Percentiles rank a stretch among this genome's conserved stretches.
These are phyloP conservation scores for Discostella stelligeroides DNA, from an alignment of 108 stramenopile genomes.

Conservation along the genomic window DNA sequence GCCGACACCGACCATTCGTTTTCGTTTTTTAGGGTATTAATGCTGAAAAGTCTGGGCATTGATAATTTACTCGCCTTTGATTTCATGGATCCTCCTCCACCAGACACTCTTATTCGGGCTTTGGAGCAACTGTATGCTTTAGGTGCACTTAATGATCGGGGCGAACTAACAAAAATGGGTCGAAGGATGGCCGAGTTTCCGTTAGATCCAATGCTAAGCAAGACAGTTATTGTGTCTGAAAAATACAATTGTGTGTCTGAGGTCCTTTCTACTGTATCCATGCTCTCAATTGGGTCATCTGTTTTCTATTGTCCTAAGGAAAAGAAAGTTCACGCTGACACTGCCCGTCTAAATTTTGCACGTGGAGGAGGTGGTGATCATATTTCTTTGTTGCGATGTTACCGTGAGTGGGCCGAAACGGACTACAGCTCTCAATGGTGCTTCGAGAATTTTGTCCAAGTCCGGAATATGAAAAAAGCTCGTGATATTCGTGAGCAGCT, in stretches of 20 bases:
- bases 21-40: conserved; percentile 66
- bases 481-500: conserved; percentile 98
- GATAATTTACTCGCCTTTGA: conserved; percentile 98
- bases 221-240: conserved; percentile 93
- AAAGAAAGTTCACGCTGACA: conserved; percentile 97
- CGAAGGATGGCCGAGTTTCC: conserved; percentile 99
- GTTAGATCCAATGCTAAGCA: conserved; percentile 97
- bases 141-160: conserved; percentile 97
- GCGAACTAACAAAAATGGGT: conserved; percentile 98
- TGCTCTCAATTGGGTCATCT: conserved; percentile 93
- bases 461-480: conserved; percentile 91
- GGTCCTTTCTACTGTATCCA: conserved; percentile 91
- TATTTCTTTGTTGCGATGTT: conserved; percentile 88
- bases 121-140: conserved; percentile 98
- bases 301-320: conserved; percentile 98
- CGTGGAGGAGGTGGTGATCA: conserved; percentile 98
- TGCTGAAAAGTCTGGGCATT: conserved; percentile 98
- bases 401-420: conserved; percentile 92
- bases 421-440: conserved; percentile 97
- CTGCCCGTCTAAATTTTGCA: conserved; percentile 96
- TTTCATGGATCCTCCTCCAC: conserved; percentile 98
- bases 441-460: conserved; percentile 98
- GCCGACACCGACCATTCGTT: background rate
- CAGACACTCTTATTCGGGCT: conserved; percentile 95
- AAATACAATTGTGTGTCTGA: conserved; percentile 94